phyloP scores from a whole-genome alignment of 768 basidiomycete species.

The Sporobolomyces phaffii region DNA sequence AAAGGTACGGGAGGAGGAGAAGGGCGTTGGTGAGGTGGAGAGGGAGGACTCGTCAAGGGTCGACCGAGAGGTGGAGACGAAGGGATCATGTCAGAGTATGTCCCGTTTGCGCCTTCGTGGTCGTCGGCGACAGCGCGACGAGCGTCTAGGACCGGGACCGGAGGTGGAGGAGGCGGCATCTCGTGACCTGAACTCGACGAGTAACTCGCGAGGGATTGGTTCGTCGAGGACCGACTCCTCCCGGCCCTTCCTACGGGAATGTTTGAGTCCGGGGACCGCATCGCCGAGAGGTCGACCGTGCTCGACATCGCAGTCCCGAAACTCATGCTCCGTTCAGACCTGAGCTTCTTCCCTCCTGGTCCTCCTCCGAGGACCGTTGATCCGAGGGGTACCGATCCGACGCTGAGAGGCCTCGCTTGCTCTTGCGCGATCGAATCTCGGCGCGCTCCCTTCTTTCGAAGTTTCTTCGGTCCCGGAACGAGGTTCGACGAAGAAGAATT shows the following conservation, averaged over 20 bases:
- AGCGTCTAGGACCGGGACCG: background rate
- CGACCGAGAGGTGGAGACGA: background rate
- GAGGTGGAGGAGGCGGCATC: background rate
- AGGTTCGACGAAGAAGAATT: no score
- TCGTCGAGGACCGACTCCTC: constrained; percentile 8
- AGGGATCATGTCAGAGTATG: background rate
- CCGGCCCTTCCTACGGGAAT: background rate
- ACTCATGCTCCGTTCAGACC: constrained; percentile 13
- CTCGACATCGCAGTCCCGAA: constrained; percentile 11
- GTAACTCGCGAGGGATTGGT: background rate
- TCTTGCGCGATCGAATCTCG: background rate
- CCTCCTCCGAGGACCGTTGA: constrained; percentile 9
- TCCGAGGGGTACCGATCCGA: background rate
- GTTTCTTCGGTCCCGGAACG: constrained; percentile 1
- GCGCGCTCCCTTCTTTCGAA: background rate
- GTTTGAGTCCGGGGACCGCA: background rate
- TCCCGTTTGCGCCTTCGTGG: background rate
- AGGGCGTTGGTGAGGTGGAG: background rate
- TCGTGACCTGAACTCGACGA: background rate
- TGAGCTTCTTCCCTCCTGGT: constrained; percentile 6
- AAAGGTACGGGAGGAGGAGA: background rate
- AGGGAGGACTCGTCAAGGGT: background rate
- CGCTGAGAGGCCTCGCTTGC: background rate
- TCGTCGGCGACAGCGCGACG: background rate
- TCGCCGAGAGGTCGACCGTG: background rate